Percentiles rank a stretch among this genome's conserved stretches.
These are phyloP conservation scores for Fusarium musae DNA, from an alignment of 2,329 filamentous ascomycete species.

Conservation along the genomic window DNA sequence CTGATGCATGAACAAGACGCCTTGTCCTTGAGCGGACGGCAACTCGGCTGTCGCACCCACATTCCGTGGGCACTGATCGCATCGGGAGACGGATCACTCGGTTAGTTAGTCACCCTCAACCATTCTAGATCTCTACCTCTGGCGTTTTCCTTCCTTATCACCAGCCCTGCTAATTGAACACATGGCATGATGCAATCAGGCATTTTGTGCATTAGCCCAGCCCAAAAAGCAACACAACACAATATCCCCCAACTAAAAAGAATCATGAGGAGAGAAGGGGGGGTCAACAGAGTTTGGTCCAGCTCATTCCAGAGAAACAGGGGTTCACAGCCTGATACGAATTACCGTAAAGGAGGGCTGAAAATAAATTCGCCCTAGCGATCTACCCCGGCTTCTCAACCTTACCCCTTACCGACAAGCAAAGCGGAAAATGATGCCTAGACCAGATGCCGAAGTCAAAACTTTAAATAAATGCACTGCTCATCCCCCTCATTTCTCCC, in stretches of 20 bases:
- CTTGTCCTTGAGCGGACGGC: not conserved
- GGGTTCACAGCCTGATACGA: not conserved
- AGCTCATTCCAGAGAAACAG: not conserved
- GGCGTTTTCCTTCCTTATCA: not conserved
- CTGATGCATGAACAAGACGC: not conserved
- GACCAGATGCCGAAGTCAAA: slow-evolving; percentile 1
- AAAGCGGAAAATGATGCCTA: not conserved
- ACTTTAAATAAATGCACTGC: not conserved
- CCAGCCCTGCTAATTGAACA: not conserved
- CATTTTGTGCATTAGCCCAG: not conserved
- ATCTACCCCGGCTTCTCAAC: not conserved
- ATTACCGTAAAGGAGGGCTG: not conserved
- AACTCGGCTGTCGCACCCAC: not conserved
- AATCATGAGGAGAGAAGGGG: not conserved
- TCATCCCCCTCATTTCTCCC: not conserved
- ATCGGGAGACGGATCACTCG: not conserved
- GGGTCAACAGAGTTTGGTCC: not conserved
- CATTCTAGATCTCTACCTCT: not conserved
- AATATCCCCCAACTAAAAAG: not conserved
- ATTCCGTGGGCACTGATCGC: not conserved
- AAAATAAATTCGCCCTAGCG: not conserved
- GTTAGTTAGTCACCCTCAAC: not conserved
- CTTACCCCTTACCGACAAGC: not conserved
- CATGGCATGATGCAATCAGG: not conserved
- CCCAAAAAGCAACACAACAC: not conserved